A percentile compares a stretch with the other conserved stretches of the same genome.
Conservation (phyloP, 371 early-diverging fungal species). For the Catenaria anguillulae region DNA sequence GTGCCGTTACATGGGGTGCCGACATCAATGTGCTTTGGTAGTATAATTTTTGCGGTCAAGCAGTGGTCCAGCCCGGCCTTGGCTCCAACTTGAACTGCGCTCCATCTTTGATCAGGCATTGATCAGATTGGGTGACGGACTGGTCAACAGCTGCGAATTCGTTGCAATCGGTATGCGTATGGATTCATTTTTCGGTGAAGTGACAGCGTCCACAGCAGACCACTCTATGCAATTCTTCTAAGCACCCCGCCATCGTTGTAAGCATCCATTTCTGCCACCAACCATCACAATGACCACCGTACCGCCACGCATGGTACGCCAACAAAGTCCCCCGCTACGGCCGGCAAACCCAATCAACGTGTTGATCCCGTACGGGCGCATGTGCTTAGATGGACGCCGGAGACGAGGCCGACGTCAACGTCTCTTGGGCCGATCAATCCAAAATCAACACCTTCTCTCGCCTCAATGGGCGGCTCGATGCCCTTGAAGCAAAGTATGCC, state of each 20-base stretch:
- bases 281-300: not conserved
- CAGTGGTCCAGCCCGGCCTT: too few species aligned
- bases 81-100: too few species aligned
- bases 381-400: slow-evolving; percentile 3
- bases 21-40: too few species aligned
- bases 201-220: too few species aligned
- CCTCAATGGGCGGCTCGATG: slow-evolving; percentile 58
- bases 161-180: too few species aligned
- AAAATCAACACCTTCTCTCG: slow-evolving; percentile 85
- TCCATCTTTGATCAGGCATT: too few species aligned
- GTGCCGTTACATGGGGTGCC: too few species aligned
- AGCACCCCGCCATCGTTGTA: not conserved
- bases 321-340: not conserved
- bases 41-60: too few species aligned
- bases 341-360: not conserved
- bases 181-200: not conserved
- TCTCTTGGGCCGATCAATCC: slow-evolving; percentile 85
- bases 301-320: not conserved
- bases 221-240: not conserved
- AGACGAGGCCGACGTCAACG: slow-evolving; percentile 74
- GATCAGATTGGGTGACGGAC: too few species aligned
- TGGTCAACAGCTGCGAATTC: too few species aligned
- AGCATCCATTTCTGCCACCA: too few species aligned
- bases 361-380: not conserved
- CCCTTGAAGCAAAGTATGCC: slow-evolving; percentile 61